Evolutionary conservation across 176 grass and related monocot genomes (phyloP).

Genomic region (Bonia amplexicaulis): DNA sequence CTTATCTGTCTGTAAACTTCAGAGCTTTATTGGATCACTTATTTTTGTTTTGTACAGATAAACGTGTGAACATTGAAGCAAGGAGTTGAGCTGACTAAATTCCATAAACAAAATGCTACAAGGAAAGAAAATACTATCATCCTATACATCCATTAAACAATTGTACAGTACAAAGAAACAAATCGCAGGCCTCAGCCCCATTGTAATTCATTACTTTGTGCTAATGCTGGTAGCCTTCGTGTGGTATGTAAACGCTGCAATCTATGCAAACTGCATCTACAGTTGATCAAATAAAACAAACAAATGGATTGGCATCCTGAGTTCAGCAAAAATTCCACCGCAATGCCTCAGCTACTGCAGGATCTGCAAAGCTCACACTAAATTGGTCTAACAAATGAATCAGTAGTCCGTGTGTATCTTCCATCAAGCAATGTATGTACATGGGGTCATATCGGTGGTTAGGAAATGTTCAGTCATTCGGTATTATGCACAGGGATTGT

Average conservation of each 20-base stretch:
- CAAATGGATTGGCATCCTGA: background rate
- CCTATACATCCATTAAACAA: background rate
- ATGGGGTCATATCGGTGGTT: background rate
- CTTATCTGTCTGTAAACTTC: background rate
- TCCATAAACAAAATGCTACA: background rate
- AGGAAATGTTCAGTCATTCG: conserved; percentile 12
- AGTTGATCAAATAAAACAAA: background rate
- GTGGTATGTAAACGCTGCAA: conserved; percentile 2
- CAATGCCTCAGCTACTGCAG: background rate
- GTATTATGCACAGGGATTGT: conserved; percentile 26
- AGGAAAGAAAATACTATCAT: background rate
- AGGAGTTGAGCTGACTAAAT: background rate
- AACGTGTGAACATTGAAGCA: background rate
- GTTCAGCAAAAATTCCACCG: background rate
- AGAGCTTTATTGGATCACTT: conserved; percentile 18
- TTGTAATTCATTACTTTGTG: background rate
- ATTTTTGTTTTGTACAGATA: background rate
- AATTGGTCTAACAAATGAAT: conserved; percentile 22
- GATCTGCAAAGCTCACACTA: conserved; percentile 3
- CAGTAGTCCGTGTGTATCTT: background rate
- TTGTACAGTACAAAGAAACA: background rate
- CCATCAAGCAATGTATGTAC: conserved; percentile 30
- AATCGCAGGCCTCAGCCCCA: background rate
- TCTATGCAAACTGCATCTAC: background rate
- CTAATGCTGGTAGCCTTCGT: background rate